phyloP scores from a whole-genome alignment of 169 alveolate genomes.

The Eimeria necatrix region DNA sequence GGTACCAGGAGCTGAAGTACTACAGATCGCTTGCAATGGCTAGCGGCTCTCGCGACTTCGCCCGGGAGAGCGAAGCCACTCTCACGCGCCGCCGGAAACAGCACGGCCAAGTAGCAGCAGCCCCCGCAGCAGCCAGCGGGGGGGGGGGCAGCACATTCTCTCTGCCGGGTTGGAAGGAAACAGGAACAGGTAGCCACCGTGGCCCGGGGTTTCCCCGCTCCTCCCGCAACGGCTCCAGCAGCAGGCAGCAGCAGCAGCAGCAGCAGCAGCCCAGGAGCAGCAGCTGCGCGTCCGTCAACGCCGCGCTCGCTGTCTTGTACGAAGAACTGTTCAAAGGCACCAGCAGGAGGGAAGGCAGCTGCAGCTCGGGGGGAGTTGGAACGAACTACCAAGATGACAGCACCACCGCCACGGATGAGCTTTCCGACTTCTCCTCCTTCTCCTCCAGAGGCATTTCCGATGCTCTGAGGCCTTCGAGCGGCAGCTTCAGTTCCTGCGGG shows the following conservation, averaged over 20 bases:
- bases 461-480: not conserved
- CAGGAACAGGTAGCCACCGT: not conserved
- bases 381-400: constrained; percentile 20
- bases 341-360: not conserved
- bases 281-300: constrained; percentile 30
- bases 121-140: not conserved
- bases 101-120: not conserved
- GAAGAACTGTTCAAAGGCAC: constrained; percentile 58
- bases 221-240: not conserved
- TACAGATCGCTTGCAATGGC: constrained; percentile 54
- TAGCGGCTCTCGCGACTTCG: constrained; percentile 70
- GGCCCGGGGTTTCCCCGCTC: not conserved
- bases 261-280: not conserved
- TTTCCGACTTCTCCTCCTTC: constrained; percentile 59
- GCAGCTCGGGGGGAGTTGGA: constrained; percentile 39
- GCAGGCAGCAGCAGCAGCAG: not conserved
- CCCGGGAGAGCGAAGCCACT: constrained; percentile 70
- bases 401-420: constrained; percentile 56
- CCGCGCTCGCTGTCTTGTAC: constrained; percentile 24
- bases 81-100: constrained; percentile 39
- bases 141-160: not conserved
- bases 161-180: not conserved
- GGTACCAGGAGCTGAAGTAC: constrained; percentile 50
- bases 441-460: constrained; percentile 26
- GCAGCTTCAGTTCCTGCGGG: constrained; percentile 33